Percentiles rank a stretch among this genome's conserved stretches.
Evolutionary conservation across 2,329 filamentous ascomycete genomes (phyloP).

Genomic region (Apiospora phragmitis): DNA sequence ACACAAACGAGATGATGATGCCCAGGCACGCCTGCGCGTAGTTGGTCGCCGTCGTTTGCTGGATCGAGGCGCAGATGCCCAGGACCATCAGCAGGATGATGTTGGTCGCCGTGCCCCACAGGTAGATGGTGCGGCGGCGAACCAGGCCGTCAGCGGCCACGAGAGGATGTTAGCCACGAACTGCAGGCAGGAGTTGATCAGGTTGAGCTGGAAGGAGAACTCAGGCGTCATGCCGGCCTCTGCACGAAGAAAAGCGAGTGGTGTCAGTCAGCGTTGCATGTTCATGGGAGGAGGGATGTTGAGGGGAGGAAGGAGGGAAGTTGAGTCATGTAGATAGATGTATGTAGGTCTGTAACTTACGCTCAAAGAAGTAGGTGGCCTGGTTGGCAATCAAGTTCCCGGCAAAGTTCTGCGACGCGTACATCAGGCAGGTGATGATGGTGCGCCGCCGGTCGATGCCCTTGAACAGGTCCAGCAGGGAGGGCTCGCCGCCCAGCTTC

Average conservation of each 20-base stretch:
- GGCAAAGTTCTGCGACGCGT: slow-evolving; percentile 43
- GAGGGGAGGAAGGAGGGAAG: no score
- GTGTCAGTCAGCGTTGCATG: slow-evolving; percentile 16
- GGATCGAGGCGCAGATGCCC: slow-evolving; percentile 37
- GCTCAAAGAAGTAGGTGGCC: slow-evolving; percentile 33
- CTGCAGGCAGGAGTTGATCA: slow-evolving; percentile 35
- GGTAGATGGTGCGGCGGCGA: slow-evolving; percentile 36
- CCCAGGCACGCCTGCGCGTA: slow-evolving; percentile 37
- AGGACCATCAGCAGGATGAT: slow-evolving; percentile 33
- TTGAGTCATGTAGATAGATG: not conserved
- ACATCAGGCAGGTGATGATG: slow-evolving; percentile 29
- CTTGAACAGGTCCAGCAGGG: slow-evolving; percentile 42
- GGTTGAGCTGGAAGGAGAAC: slow-evolving; percentile 23
- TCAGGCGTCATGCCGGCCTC: slow-evolving; percentile 25
- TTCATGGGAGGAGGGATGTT: no score
- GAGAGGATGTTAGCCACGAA: slow-evolving; percentile 37
- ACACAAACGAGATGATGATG: slow-evolving; percentile 39
- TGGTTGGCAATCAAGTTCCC: slow-evolving; percentile 20
- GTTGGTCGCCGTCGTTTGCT: slow-evolving; percentile 23
- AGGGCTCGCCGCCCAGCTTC: slow-evolving; percentile 25
- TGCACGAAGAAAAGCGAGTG: slow-evolving; percentile 22
- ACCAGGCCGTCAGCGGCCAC: slow-evolving; percentile 32
- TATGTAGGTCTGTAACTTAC: slow-evolving; percentile 28
- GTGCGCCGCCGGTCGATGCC: slow-evolving; percentile 35
- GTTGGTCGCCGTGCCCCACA: slow-evolving; percentile 36